Conservation (phyloP, 2,329 filamentous ascomycete genomes). For the Coniochaeta sp. region DNA sequence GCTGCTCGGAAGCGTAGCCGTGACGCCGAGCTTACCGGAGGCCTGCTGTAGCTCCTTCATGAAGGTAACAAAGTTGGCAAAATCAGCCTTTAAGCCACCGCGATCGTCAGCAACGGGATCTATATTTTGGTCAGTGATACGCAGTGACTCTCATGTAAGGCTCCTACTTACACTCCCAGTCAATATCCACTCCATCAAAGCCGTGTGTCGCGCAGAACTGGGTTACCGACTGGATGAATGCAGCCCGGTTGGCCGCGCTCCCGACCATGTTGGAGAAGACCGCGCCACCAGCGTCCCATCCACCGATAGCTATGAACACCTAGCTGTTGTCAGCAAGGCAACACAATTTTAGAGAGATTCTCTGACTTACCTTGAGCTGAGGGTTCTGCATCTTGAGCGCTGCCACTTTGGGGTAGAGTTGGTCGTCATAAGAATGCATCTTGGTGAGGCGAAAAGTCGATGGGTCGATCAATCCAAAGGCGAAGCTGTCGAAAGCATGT, state of each 20-base stretch:
- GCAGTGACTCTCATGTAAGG: neutral
- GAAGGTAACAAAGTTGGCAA: slow-evolving; percentile 9
- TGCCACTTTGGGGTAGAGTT: neutral
- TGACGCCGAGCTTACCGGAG: slow-evolving; percentile 5
- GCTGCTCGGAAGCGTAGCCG: slow-evolving; percentile 4
- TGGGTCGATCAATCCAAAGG: neutral
- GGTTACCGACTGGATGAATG: slow-evolving; percentile 10
- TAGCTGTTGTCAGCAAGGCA: too few relatives aligned
- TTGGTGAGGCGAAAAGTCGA: neutral
- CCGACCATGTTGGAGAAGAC: slow-evolving; percentile 6
- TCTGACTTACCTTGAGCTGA: too few relatives aligned
- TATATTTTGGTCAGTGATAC: neutral
- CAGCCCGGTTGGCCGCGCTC: slow-evolving; percentile 5
- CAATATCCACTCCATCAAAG: slow-evolving; percentile 17
- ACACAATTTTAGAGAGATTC: too few relatives aligned
- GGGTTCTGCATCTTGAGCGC: too few relatives aligned
- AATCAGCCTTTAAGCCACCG: slow-evolving; percentile 10
- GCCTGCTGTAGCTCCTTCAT: slow-evolving; percentile 34
- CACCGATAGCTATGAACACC: too few relatives aligned
- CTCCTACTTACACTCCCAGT: neutral
- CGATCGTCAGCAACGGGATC: slow-evolving; percentile 14
- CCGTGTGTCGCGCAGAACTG: slow-evolving; percentile 12
- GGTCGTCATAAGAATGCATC: neutral
- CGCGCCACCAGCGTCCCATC: too few relatives aligned
- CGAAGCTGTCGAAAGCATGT: neutral